A percentile compares a stretch with the other conserved stretches of the same genome.
phyloP scores from a whole-genome alignment of 257 asterid genomes.

The Jacaranda copaia region DNA sequence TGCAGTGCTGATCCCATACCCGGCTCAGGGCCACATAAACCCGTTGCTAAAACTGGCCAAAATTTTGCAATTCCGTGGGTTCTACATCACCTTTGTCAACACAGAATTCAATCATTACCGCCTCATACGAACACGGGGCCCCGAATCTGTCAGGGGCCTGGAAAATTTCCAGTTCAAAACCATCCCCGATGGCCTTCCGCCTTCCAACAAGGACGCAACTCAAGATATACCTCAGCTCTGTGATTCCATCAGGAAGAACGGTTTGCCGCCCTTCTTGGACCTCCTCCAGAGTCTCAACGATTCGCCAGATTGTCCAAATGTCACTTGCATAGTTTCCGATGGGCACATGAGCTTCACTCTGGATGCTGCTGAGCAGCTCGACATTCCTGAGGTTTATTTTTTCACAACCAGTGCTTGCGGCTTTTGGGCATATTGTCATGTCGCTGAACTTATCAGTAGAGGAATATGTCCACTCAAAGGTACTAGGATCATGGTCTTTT shows the following conservation, averaged over 20 bases:
- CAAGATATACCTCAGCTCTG: conserved; percentile 35
- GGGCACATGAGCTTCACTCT: conserved; percentile 41
- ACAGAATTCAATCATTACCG: conserved; percentile 39
- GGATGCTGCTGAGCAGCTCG: conserved; percentile 37
- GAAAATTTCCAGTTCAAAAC: conserved; percentile 29
- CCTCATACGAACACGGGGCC: conserved; percentile 32
- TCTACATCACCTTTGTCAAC: conserved; percentile 41
- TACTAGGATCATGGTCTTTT: neutral
- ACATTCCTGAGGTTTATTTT: conserved; percentile 34
- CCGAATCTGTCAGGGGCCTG: conserved; percentile 27
- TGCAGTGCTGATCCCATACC: conserved; percentile 36
- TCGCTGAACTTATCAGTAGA: conserved; percentile 27
- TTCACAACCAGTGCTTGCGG: conserved; percentile 42
- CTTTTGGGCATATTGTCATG: conserved; percentile 27
- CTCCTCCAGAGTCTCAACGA: conserved; percentile 14
- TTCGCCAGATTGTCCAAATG: conserved; percentile 8
- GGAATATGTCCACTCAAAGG: conserved; percentile 45
- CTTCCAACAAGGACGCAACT: conserved; percentile 39
- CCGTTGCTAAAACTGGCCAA: conserved; percentile 38
- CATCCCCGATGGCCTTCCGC: conserved; percentile 45
- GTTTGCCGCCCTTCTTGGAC: conserved; percentile 28
- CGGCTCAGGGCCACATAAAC: conserved; percentile 43
- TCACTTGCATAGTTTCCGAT: conserved; percentile 39
- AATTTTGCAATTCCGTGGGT: conserved; percentile 29
- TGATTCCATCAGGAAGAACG: neutral